These are phyloP conservation scores for Trichophyton rubrum DNA, from an alignment of 2,329 filamentous ascomycete genomes.

Conservation along the genomic window DNA sequence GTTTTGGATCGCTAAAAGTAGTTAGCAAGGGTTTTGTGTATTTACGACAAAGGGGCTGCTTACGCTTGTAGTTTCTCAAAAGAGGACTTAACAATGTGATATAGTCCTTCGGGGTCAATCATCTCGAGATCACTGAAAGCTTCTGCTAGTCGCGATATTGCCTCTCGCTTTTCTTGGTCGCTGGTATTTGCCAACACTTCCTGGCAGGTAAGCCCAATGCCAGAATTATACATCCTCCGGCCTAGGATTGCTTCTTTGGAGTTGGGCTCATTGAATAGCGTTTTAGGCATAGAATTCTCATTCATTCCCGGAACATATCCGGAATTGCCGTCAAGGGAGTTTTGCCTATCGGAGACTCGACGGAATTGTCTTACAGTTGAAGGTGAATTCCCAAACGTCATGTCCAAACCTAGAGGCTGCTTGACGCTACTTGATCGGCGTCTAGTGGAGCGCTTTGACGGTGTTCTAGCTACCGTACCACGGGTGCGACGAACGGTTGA, in stretches of 20 bases:
- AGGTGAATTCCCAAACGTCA: slow-evolving; percentile 85
- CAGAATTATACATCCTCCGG: slow-evolving; percentile 65
- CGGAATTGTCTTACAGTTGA: slow-evolving; percentile 89
- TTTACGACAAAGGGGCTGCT: slow-evolving; percentile 10
- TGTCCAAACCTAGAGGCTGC: slow-evolving; percentile 72
- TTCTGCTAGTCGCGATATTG: slow-evolving; percentile 68
- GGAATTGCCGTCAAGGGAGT: slow-evolving; percentile 17
- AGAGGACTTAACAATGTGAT: slow-evolving; percentile 67
- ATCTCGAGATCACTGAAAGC: slow-evolving; percentile 76
- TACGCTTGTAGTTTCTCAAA: slow-evolving; percentile 54
- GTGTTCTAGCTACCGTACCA: slow-evolving; percentile 37
- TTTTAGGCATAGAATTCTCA: slow-evolving; percentile 31
- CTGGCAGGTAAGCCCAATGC: slow-evolving; percentile 69
- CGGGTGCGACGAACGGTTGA: slow-evolving; percentile 41
- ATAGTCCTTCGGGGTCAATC: slow-evolving; percentile 79
- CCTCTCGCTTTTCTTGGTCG: slow-evolving; percentile 62
- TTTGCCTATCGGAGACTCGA: slow-evolving; percentile 61
- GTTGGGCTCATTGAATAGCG: slow-evolving; percentile 18
- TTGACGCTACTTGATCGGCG: slow-evolving; percentile 44
- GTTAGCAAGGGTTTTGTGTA: neutral
- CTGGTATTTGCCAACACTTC: slow-evolving; percentile 74
- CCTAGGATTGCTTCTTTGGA: slow-evolving; percentile 77
- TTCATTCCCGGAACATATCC: slow-evolving; percentile 23
- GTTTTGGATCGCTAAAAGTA: slow-evolving; percentile 21
- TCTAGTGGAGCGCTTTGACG: slow-evolving; percentile 31